Conservation (phyloP, 2,329 filamentous ascomycete genomes). For the Sporothrix pallida region DNA sequence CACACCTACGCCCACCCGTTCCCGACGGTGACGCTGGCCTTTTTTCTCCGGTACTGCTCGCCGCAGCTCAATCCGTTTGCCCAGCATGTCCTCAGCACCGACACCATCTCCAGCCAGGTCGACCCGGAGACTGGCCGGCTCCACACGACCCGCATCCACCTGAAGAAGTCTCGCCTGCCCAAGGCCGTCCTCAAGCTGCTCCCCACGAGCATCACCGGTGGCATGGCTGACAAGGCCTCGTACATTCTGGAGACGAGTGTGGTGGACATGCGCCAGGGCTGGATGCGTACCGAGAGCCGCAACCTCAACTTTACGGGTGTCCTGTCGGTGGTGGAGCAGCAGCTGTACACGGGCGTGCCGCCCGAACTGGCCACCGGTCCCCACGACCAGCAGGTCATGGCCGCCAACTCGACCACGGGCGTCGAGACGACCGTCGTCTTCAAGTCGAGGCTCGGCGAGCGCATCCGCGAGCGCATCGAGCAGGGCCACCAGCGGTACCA, state of each 20-base stretch:
- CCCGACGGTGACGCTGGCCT: constrained; percentile 83
- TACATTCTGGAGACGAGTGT: constrained; percentile 82
- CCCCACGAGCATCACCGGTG: constrained; percentile 71
- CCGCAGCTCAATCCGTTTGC: constrained; percentile 76
- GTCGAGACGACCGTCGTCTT: constrained; percentile 78
- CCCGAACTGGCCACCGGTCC: constrained; percentile 10
- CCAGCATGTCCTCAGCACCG: constrained; percentile 80
- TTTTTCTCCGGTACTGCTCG: constrained; percentile 84
- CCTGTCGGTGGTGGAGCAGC: constrained; percentile 76
- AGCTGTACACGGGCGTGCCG: constrained; percentile 63
- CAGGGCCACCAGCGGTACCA: constrained; percentile 46
- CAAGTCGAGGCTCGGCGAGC: constrained; percentile 73
- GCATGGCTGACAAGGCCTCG: constrained; percentile 69
- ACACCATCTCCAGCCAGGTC: constrained; percentile 76
- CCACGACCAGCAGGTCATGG: constrained; percentile 38
- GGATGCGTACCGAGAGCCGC: constrained; percentile 80
- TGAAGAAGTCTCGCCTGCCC: constrained; percentile 81
- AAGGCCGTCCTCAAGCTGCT: constrained; percentile 76
- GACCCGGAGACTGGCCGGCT: constrained; percentile 76
- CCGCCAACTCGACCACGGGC: constrained; percentile 57
- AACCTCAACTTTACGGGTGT: constrained; percentile 85
- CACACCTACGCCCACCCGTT: constrained; percentile 82
- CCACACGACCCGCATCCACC: constrained; percentile 77
- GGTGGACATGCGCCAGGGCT: constrained; percentile 78
- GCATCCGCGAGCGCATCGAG: constrained; percentile 62